These are phyloP conservation scores for Salix dunnii DNA, from an alignment of 345 rosid genomes.

Conservation along the genomic window DNA sequence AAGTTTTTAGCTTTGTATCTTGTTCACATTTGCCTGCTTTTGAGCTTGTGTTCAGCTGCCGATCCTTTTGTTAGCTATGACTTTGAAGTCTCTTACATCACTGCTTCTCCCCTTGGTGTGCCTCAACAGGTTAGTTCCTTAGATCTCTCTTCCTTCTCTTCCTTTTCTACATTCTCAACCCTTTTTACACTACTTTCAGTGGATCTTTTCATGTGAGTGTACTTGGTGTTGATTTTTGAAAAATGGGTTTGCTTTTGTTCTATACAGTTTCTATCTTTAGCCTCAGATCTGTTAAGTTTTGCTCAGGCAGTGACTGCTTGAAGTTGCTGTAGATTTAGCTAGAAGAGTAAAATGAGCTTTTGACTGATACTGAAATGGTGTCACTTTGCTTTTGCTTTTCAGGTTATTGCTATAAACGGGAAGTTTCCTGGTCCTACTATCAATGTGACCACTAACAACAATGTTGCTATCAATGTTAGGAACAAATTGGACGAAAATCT, in stretches of 20 bases:
- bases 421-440: slow-evolving; percentile 90
- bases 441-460: slow-evolving; percentile 85
- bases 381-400: slow-evolving; percentile 28
- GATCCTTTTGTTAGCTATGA: slow-evolving; percentile 66
- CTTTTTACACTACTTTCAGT: slow-evolving; percentile 2
- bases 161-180: background rate
- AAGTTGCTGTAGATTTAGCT: slow-evolving; percentile 16
- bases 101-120: slow-evolving; percentile 95
- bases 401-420: slow-evolving; percentile 95
- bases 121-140: slow-evolving; percentile 71
- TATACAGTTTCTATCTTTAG: slow-evolving; percentile 37
- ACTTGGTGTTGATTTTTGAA: slow-evolving; percentile 14
- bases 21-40: slow-evolving; percentile 48
- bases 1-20: slow-evolving; percentile 43
- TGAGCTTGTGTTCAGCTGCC: slow-evolving; percentile 51
- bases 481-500: slow-evolving; percentile 85
- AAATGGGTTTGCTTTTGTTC: slow-evolving; percentile 23
- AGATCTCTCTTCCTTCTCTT: slow-evolving; percentile 30
- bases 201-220: slow-evolving; percentile 20
- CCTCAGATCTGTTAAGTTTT: slow-evolving; percentile 43
- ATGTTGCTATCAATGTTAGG: slow-evolving; percentile 75
- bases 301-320: slow-evolving; percentile 2
- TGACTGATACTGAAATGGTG: slow-evolving; percentile 9
- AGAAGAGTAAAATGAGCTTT: slow-evolving; percentile 8
- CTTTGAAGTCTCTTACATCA: slow-evolving; percentile 84